A percentile compares a stretch with the other conserved stretches of the same genome.
Conservation (phyloP, 306 rosid genomes). For the Abrus precatorius region DNA sequence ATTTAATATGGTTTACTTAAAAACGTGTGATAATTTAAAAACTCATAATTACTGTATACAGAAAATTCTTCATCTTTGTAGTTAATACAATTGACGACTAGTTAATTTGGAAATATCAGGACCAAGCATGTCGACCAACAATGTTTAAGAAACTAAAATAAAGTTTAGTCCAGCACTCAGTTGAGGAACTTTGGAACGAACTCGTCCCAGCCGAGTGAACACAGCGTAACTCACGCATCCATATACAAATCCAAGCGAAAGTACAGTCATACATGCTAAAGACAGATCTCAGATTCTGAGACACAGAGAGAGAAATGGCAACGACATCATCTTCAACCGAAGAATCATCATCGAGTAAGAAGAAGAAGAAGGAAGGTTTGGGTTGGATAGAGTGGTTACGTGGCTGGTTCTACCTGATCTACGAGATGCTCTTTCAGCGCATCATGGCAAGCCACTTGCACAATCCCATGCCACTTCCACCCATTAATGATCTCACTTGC, state of each 20-base stretch:
- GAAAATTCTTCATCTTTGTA: too few relatives aligned
- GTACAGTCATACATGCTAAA: conserved; percentile 2
- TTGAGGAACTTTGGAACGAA: not conserved
- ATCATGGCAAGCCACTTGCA: conserved; percentile 87
- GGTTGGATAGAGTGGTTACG: conserved; percentile 94
- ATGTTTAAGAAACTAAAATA: too few relatives aligned
- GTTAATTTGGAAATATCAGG: too few relatives aligned
- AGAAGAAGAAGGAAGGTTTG: conserved; percentile 64
- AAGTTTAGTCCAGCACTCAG: too few relatives aligned
- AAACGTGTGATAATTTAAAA: too few relatives aligned
- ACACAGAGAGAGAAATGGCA: conserved; percentile 53
- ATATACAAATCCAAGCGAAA: not conserved
- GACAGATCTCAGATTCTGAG: conserved; percentile 53
- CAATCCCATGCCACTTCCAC: conserved; percentile 92
- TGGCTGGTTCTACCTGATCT: conserved; percentile 70
- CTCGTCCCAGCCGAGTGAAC: not conserved
- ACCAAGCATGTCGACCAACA: too few relatives aligned
- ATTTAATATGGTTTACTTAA: too few relatives aligned
- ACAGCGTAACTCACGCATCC: not conserved
- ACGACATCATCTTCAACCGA: conserved; percentile 55
- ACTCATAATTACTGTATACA: too few relatives aligned
- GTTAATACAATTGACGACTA: too few relatives aligned
- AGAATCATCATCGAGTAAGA: conserved; percentile 41
- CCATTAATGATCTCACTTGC: conserved; percentile 78
- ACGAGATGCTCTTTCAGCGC: conserved; percentile 91